phyloP scores from a whole-genome alignment of 2,329 filamentous ascomycete species.

The Bipolaris bicolor region DNA sequence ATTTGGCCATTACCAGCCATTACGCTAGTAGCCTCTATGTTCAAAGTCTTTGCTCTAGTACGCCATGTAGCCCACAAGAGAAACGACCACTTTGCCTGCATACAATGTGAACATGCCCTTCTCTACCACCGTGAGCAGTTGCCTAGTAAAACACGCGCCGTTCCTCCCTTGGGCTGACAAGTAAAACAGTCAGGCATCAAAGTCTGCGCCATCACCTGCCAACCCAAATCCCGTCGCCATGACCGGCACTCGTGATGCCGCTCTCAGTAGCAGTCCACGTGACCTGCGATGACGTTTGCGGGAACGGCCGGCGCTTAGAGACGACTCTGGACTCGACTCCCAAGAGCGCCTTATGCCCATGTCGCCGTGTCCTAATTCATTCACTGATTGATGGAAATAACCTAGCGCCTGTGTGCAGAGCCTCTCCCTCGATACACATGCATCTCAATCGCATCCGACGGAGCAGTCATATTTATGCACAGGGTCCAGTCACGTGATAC shows the following conservation, averaged over 20 bases:
- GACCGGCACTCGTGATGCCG: neutral
- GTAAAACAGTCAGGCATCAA: neutral
- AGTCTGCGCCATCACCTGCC: neutral
- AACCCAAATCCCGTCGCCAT: neutral
- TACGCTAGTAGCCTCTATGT: neutral
- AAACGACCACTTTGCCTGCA: neutral
- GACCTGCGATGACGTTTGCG: slow-evolving; percentile 16
- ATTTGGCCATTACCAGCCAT: neutral
- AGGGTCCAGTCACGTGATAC: too few relatives aligned
- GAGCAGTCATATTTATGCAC: too few relatives aligned
- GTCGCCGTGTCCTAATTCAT: neutral
- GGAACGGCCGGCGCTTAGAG: slow-evolving; percentile 12
- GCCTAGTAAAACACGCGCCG: neutral
- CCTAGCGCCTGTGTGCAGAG: neutral
- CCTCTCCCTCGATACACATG: neutral
- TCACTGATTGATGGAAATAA: neutral
- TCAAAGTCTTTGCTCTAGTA: neutral
- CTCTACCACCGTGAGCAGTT: neutral
- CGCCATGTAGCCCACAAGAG: neutral
- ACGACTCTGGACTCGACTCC: neutral
- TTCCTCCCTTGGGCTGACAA: neutral
- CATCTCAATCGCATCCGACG: too few relatives aligned
- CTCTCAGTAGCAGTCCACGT: slow-evolving; percentile 7
- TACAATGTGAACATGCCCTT: neutral
- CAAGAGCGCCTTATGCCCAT: neutral